phyloP scores from a whole-genome alignment of 116 monocot genomes.

The Posidonia oceanica region DNA sequence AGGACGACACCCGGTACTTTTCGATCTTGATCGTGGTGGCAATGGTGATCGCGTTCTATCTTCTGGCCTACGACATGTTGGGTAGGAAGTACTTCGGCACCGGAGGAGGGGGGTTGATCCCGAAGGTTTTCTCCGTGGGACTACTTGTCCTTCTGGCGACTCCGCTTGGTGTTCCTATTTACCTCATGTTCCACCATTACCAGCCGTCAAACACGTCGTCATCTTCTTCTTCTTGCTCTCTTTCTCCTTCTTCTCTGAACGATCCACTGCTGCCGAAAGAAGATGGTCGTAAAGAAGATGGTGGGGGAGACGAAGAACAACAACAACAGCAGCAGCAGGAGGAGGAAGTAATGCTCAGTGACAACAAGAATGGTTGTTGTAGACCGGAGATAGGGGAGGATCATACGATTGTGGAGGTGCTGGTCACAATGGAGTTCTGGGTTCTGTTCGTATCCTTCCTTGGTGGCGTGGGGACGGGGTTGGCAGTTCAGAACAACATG shows the following conservation, averaged over 20 bases:
- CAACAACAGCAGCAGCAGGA: background rate
- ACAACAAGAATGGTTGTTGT: background rate
- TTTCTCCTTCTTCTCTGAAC: background rate
- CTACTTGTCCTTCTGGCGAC: constrained; percentile 51
- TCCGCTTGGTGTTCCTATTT: constrained; percentile 47
- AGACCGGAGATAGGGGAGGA: constrained; percentile 68
- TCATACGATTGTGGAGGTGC: constrained; percentile 57
- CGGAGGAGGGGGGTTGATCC: constrained; percentile 7
- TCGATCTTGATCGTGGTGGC: constrained; percentile 49
- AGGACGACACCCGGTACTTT: constrained; percentile 42
- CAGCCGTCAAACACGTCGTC: too few relatives aligned
- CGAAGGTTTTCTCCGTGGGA: constrained; percentile 35
- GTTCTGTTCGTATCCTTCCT: constrained; percentile 81
- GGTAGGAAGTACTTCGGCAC: constrained; percentile 23
- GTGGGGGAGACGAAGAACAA: background rate
- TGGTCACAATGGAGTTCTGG: constrained; percentile 65
- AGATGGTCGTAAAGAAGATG: background rate
- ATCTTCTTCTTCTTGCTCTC: too few relatives aligned
- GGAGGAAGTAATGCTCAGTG: background rate
- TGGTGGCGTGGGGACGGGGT: constrained; percentile 82
- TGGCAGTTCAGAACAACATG: constrained; percentile 95
- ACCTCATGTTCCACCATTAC: constrained; percentile 1
- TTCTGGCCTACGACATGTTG: constrained; percentile 58
- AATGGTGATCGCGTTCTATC: constrained; percentile 66
- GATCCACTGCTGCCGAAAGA: background rate